Base-by-base conservation (phyloP, 139 green algal species). In the Picochlorum sp. region DNA sequence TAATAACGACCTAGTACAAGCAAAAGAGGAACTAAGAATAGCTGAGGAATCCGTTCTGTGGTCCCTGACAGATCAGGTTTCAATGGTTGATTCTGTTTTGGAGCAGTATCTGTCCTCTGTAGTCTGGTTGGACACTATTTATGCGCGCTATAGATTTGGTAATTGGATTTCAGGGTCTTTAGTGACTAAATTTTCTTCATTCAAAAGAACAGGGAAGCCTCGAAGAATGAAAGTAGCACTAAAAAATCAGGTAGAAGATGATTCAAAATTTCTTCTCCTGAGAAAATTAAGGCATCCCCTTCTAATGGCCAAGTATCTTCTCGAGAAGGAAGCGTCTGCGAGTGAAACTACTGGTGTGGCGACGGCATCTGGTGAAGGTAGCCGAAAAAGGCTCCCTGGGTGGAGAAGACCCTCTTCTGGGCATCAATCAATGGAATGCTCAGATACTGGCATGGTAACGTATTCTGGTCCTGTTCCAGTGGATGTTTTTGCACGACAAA, bases 11-110 rank as follows among this genome's bases (percentile, higher is more conserved):
- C 70, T 92, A 45, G 69, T 60, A 4, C 83, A 80, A 7, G 86
- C 84, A 0, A 61, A 69, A 28, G 85, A 70, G 1, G 80, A 89
- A 71, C 72, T 80, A 52, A 65, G 47, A 26, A 68, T 78, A 2
- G 88, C 89, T 1, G 86, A 93, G 71, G 85, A 95, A 63, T 65
- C 73, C 1, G 86, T 94, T 57, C 74, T 95, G 63, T 91, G 76
- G 78, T 30, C 63, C 16, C 73, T 96, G 58, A 92, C 82, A 9
- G 77, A 67, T 0, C 54, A 49, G 13, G 62, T 84, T 34, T 54
- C 54, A 16, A 74, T 75, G 7, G 45, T 49, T 8, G 15, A 50
- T 11, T 16, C 62, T 10, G 41, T 71, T 8, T 44, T 88, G 26
- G n/a, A 74, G 32, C 23, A 32, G 37, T 49, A 14, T 26, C 18